Base-by-base conservation (phyloP, 768 basidiomycete species). In the Pleurotus salmoneostramineus region DNA sequence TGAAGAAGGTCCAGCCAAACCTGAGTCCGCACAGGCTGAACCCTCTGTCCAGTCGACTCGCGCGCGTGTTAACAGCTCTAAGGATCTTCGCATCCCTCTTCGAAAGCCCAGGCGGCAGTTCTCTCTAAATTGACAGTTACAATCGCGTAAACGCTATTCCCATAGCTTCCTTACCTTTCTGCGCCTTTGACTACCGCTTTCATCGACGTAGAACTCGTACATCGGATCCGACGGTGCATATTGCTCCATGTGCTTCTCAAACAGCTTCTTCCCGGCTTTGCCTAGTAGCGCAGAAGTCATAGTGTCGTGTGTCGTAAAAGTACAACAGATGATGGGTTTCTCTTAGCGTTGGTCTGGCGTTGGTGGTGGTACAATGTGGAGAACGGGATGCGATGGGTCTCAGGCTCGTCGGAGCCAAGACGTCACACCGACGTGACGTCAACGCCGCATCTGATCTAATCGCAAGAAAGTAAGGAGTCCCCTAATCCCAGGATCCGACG, bases 1-100 rank as follows among this genome's bases (percentile, higher is more conserved):
- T 88, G 65, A 91, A 69, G 72, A 93, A 89, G 0, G 91, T 83
- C 88, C 88, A 95, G 0, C 95, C 95, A 59, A 96, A 93, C 10
- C 84, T 83, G 55, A 95, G 67, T 7, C 95, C 93, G 60, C 86
- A 89, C 1, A 96, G 33, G 44, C 68, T 77, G 76, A 97, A 91
- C 2, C 91, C 86, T 70, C 92, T 94, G 74, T 97, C 95, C 56
- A 97, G 86, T 67, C 87, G 83, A 64, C 90, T 91, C 1, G 93
- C 93, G 5, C 93, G 79, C 35, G 80, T 77, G 65, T 90, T 84
- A 34, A 97, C 84, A 15, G 85, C 82, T 62, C 80, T 81, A 43
- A 97, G 77, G 50, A 94, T 87, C 50, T 82, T 82, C 37, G 81
- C 81, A 62, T 97, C 95, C 21, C 89, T 82, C 12, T 78, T 68